phyloP scores from a whole-genome alignment of 140 eudicot genomes.

The Stevia rebaudiana region DNA sequence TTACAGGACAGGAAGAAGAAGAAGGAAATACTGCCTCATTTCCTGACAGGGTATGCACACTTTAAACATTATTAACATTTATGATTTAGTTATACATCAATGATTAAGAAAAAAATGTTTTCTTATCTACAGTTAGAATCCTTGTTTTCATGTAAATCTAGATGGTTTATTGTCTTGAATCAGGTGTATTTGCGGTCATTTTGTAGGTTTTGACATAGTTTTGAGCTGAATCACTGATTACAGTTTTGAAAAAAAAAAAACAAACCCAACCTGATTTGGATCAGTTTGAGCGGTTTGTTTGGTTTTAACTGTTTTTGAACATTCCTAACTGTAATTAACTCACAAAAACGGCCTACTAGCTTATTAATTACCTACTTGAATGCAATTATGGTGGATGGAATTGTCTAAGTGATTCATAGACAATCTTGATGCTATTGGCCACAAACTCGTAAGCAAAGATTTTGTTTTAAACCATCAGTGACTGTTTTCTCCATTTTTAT shows the following conservation, averaged over 20 bases:
- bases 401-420: not conserved
- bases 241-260: too few relatives aligned
- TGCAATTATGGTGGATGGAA: not conserved
- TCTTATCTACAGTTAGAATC: not conserved
- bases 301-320: too few relatives aligned
- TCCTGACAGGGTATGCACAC: constrained; percentile 51
- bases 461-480: too few relatives aligned
- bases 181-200: too few relatives aligned
- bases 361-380: not conserved
- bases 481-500: too few relatives aligned
- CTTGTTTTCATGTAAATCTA: not conserved
- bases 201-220: too few relatives aligned
- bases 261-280: too few relatives aligned
- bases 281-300: too few relatives aligned
- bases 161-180: not conserved
- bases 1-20: constrained; percentile 45
- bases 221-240: too few relatives aligned
- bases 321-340: not conserved
- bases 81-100: not conserved
- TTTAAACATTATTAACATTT: too few relatives aligned
- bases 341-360: not conserved
- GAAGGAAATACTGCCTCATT: constrained; percentile 54
- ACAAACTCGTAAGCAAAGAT: too few relatives aligned
- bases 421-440: not conserved
- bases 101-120: not conserved